Evolutionary conservation across 805 yeast genomes (phyloP).

Genomic region (Wickerhamiella nectarea): DNA sequence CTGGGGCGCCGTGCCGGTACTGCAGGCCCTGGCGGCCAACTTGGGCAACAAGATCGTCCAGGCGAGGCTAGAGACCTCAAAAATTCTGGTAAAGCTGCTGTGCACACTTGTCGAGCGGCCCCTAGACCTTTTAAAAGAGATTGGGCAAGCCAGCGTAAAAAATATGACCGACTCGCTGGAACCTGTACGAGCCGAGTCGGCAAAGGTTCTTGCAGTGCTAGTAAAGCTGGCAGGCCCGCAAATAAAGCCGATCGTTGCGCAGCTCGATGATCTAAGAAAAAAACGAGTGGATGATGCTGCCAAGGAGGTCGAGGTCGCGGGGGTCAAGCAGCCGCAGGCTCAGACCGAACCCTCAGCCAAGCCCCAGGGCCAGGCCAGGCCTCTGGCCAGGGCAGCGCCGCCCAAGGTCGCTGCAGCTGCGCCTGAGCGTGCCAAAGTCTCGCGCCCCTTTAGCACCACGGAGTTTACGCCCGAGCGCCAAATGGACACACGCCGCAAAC

Average conservation of each 20-base stretch:
- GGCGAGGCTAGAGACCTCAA: constrained; percentile 56
- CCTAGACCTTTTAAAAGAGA: constrained; percentile 39
- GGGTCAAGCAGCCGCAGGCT: neutral
- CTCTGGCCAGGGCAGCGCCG: no score
- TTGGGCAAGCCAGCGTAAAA: constrained; percentile 44
- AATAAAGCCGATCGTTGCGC: constrained; percentile 43
- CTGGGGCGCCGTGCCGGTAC: constrained; percentile 39
- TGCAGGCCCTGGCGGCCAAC: constrained; percentile 45
- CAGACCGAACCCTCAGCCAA: no score
- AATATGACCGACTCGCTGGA: constrained; percentile 74
- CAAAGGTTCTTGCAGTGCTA: constrained; percentile 64
- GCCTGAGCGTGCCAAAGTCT: neutral
- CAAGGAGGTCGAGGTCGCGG: constrained; percentile 38
- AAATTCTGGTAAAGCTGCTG: constrained; percentile 51
- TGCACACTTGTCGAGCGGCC: constrained; percentile 39
- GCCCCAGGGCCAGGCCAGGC: no score
- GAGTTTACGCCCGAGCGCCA: constrained; percentile 21
- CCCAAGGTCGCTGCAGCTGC: constrained; percentile 1
- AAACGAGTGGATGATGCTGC: constrained; percentile 49
- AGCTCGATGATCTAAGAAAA: constrained; percentile 64
- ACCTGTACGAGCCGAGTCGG: constrained; percentile 64
- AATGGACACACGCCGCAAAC: constrained; percentile 14
- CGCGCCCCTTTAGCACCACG: constrained; percentile 10
- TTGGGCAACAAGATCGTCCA: constrained; percentile 75
- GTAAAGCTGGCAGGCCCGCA: constrained; percentile 74